Base-by-base conservation (phyloP, 2,329 filamentous ascomycete species). In the Immersiporthe knoxdaviesiana region DNA sequence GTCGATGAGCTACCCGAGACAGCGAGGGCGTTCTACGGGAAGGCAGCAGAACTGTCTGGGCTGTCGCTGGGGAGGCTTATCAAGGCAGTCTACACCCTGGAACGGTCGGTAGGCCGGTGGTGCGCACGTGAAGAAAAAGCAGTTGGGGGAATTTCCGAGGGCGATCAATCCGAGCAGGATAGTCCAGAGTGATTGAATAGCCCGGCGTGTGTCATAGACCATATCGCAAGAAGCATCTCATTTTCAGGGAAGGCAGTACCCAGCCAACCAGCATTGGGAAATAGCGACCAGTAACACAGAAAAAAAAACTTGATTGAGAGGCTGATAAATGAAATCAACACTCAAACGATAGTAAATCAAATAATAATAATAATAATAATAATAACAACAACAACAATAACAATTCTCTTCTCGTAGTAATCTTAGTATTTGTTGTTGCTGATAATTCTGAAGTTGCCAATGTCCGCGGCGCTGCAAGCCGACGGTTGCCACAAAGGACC, bases 1-100 rank as follows among this genome's bases (percentile, higher is more conserved):
- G 74, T 78, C n/a, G 77, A 79, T 5, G 82, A 86, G 11, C 76
- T 86, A 39, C 78, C 81, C 0, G 77, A 78, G 10, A 72, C 74
- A 3, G 83, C 82, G 0, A 83, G 76, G 58, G 72, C 73, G 0
- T 81, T 86, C 60, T 84, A 83, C 70, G 75, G 76, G 16, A 78
- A 79, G 70, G 81, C 81, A 52, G 83, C 83, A 66, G 77, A 77
- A 58, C 67, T 79, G 3, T 76, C 79, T 0, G 81, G 78, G 0
- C 71, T 83, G 47, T 77, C 79, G 0, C 27, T 81, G 5, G 63
- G 65, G 11, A 78, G 76, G 12, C 72, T 84, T 8, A 72, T 82
- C 16, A 74, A 74, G 14, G 78, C 79, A 10, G 79, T 81, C 5
- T 72, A 72, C 52, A 77, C 77, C 24, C 73, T 84, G 1, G 82